Base-by-base conservation (phyloP, 768 basidiomycete genomes). In the Russula earlei region DNA sequence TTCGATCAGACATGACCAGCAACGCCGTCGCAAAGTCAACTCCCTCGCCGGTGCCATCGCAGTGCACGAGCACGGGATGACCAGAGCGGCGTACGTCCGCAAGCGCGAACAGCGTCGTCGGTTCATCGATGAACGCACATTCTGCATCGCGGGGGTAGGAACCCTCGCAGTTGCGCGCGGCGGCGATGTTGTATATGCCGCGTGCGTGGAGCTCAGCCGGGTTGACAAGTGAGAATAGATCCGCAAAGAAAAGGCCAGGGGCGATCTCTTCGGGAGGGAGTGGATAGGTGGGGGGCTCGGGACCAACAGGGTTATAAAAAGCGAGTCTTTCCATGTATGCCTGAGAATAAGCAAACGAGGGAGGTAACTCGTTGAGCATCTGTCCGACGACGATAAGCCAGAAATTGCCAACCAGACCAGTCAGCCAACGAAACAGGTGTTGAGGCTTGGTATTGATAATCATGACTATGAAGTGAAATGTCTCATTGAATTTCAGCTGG, bases 61-160 rank as follows among this genome's bases (percentile, higher is more conserved):
- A 58, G 36, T 58, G 47, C 34, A 58, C 57, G n/a, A 58, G 57
- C 25, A 58, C 57, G 5, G 57, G 52, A 1, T 49, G 33, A 0
- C 57, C 57, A 25, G 57, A 48, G 41, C 57, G 57, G 12, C 57
- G 57, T 12, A 58, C 57, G 27, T 43, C 52, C 10, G 57, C 57
- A 17, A 58, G 52, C 22, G 52, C 57, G 36, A 58, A 58, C 10
- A 58, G 22, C 22, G 57, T 49, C 41, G 57, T 27, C 7, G 57
- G 57, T 10, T 58, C 57, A n/a, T 58, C 57, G 19, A 58, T 22
- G 33, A 49, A 58, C 2, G 57, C 57, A 7, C 51, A 54, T 27
- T 58, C 57, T 12, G 57, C 52, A 22, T 43, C 57, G 9, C 34
- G 52, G 5, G 57, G 57, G 29, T 58, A 58, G 12, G 57, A 48